Evolutionary conservation across 1,139 yeast species (phyloP).

Genomic region (Sugiyamaella xylanicola): DNA sequence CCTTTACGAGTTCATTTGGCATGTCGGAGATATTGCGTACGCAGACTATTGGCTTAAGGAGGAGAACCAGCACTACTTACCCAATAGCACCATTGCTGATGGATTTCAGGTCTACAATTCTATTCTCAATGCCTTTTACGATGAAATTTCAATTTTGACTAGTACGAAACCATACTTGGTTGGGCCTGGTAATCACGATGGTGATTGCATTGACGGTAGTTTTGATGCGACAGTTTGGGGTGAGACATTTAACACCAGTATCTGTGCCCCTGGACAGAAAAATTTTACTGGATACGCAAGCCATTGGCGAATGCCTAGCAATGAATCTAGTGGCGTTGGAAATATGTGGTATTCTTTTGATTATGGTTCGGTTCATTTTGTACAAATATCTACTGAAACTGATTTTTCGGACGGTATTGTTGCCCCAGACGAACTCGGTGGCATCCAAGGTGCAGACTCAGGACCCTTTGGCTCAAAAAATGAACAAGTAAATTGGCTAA

Average conservation of each 20-base stretch:
- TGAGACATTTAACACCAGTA: conserved; percentile 26
- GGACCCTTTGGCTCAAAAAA: conserved; percentile 34
- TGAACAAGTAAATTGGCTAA: conserved; percentile 44
- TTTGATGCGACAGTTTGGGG: conserved; percentile 24
- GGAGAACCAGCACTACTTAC: conserved; percentile 32
- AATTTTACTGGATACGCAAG: conserved; percentile 37
- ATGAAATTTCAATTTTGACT: conserved; percentile 32
- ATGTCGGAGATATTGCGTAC: conserved; percentile 39
- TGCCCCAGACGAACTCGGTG: conserved; percentile 33
- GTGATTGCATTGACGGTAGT: conserved; percentile 35
- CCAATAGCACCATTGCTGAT: conserved; percentile 22
- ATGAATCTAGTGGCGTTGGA: conserved; percentile 31
- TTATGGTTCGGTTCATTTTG: conserved; percentile 39
- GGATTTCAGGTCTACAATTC: conserved; percentile 28
- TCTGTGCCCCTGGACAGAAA: conserved; percentile 37
- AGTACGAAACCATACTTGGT: conserved; percentile 36
- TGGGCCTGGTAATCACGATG: conserved; percentile 41
- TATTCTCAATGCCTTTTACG: conserved; percentile 34
- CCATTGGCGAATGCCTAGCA: conserved; percentile 37
- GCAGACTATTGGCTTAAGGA: conserved; percentile 34
- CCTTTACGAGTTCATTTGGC: conserved; percentile 36
- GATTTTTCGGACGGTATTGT: conserved; percentile 35
- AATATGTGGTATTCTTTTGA: conserved; percentile 41
- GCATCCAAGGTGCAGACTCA: conserved; percentile 33
- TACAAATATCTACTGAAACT: conserved; percentile 39